Evolutionary conservation across 169 alveolate genomes (phyloP), one percentile per base, ranked within the genome.

Genomic region (Ichthyophthirius multifiliis): DNA sequence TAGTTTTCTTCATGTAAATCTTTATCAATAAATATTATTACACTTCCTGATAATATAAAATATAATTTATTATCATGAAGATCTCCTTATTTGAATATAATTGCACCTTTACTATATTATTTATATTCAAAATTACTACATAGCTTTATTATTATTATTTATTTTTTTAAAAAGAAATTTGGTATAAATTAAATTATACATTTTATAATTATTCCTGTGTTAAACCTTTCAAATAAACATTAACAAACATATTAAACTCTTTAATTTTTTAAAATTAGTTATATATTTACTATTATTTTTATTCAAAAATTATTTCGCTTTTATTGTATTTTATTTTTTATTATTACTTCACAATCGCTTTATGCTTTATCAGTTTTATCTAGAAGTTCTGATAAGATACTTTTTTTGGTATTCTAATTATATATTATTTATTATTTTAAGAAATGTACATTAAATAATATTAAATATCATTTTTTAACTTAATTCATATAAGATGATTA

Each of bases 111-210:
- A 27, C 23, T 27, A 23, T 55, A 55, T n/a, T 55, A 27, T 23
- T 15, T 55, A 27, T 55, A 55, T 55, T 55, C 71, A 23, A 55
- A 55, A n/a, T 55, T 55, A 27, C 71, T 55, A 39, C 71, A 55
- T 27, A 55, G 71, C 71, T n/a, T n/a, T n/a, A n/a, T n/a, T n/a
- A n/a, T n/a, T 55, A 20, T 20, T 27, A 4, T 20, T 47, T 9
- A 41, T 41, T 9, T 27, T n/a, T 15, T 55, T 13, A 55, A 55
- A 55, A 27, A 18, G 5, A 27, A 27, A 41, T 7, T 41, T 41
- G 13, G 7, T 41, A 41, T 7, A 41, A 41, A 13, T 9, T 41
- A 9, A 41, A 9, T 41, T 9, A 41, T 55, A 55, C 71, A 55
- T 55, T 34, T 10, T 27, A 27, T 10, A 55, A 34, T 27, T 55